Evolutionary conservation across 1,139 yeast genomes (phyloP), one percentile per base, ranked within the genome.

Genomic region (Komagataea norvegica): DNA sequence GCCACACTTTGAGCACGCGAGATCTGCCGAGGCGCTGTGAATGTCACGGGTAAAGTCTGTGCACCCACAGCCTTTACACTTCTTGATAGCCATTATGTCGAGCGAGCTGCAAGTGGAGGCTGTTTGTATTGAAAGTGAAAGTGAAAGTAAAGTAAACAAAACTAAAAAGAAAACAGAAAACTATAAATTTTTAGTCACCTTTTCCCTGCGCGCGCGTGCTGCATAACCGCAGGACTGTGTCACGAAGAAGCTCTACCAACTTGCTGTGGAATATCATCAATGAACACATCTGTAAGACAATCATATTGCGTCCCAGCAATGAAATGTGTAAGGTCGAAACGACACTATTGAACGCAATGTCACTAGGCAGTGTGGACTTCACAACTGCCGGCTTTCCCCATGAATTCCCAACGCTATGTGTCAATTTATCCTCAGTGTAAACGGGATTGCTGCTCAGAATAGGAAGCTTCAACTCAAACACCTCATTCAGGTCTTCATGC

Each of bases 1-100:
- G 57, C 97, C 96, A 74, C 98, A 91, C 32, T 64, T 57, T 28
- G 70, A 67, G 66, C 98, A 91, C 23, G 88, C 81, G 24, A 84
- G 60, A 60, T 86, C 95, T 4, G 84, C 81, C 5, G 87, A 77
- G 1, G 87, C 81, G 5, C 81, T 73, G 36, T 64, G 63, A 33
- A 64, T 65, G 44, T 74, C 79, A 43, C 73, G 62, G 5, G 61
- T 61, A 44, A 74, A 70, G 23, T 47, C 51, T 5, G 72, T 66
- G 40, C 68, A 63, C 6, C 74, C 74, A 64, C 79, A 74, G 40
- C 56, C 57, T 43, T 62, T 62, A 56, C 72, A 56, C 47, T 51
- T 53, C 25, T 43, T 43, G 8, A 27, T 25, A n/a, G 36, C 33
- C 25, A 34, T 22, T 29, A 16, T 15, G 13, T 18, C 17, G 61